Conservation (phyloP, 2,329 filamentous ascomycete genomes). For the Fusarium mangiferae region DNA sequence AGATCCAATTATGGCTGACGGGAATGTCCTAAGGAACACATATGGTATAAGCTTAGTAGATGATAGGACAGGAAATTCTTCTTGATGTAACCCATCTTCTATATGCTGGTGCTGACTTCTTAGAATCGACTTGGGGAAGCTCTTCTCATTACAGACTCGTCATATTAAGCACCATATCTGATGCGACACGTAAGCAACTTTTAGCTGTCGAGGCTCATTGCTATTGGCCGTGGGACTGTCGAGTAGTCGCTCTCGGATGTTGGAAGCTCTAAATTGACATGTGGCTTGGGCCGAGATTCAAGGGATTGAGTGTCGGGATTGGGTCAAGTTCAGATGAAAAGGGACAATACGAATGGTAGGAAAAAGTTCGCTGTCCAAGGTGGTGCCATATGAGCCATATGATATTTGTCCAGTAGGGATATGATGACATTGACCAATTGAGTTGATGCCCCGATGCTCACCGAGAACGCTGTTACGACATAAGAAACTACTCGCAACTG, state of each 20-base stretch:
- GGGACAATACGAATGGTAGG: not conserved
- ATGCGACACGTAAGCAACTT: not conserved
- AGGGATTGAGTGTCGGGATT: not conserved
- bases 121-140: not conserved
- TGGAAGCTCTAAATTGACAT: not conserved
- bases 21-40: not conserved
- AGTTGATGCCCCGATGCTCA: not conserved
- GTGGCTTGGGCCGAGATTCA: not conserved
- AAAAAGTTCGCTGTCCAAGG: fast-evolving
- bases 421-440: not conserved
- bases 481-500: no score
- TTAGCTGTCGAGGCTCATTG: not conserved
- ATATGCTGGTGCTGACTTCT: not conserved
- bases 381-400: fast-evolving
- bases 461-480: no score
- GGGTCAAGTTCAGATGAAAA: not conserved
- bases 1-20: no score
- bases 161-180: not conserved
- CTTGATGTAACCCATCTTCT: not conserved
- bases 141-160: not conserved
- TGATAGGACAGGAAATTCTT: fast-evolving
- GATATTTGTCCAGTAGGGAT: not conserved
- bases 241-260: not conserved
- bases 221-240: fast-evolving
- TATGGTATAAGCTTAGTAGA: not conserved